A percentile compares a stretch with the other conserved stretches of the same genome.
These are phyloP conservation scores for Chalciporus piperatus DNA, from an alignment of 768 basidiomycete species.

Conservation along the genomic window DNA sequence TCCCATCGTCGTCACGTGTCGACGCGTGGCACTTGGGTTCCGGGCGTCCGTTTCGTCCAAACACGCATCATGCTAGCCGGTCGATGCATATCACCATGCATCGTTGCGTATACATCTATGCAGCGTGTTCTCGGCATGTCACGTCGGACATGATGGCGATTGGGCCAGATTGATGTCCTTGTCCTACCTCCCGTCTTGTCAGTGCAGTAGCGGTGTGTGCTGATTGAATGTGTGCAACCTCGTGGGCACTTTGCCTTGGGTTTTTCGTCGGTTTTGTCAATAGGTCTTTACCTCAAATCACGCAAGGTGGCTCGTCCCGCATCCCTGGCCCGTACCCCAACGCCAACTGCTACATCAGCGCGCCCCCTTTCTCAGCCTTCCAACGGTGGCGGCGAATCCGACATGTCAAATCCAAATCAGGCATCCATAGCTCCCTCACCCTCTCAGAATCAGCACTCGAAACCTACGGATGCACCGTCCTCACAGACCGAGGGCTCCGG, in stretches of 20 bases:
- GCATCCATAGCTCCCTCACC: conserved; percentile 33
- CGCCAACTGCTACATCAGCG: conserved; percentile 31
- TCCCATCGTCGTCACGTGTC: conserved; percentile 40
- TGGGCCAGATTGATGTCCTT: conserved; percentile 32
- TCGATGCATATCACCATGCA: conserved; percentile 34
- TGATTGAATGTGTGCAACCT: conserved; percentile 39
- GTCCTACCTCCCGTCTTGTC: conserved; percentile 32
- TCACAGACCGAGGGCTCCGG: conserved; percentile 24
- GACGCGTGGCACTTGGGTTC: conserved; percentile 31
- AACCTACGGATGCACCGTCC: conserved; percentile 28
- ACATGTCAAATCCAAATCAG: conserved; percentile 37
- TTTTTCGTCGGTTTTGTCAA: conserved; percentile 32
- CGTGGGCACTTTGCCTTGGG: conserved; percentile 34
- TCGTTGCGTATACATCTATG: conserved; percentile 29
- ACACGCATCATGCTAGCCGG: conserved; percentile 27
- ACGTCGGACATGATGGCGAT: conserved; percentile 33
- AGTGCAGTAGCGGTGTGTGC: conserved; percentile 35
- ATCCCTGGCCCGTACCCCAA: conserved; percentile 46
- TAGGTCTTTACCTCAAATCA: conserved; percentile 86
- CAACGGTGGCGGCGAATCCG: conserved; percentile 34
- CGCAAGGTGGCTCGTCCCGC: conserved; percentile 73
- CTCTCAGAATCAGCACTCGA: conserved; percentile 31
- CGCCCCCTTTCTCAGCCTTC: conserved; percentile 29
- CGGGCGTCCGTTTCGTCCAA: conserved; percentile 30
- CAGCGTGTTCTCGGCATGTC: conserved; percentile 36